Percentiles rank a stretch among this genome's conserved stretches.
These are phyloP conservation scores for Lachnellula occidentalis DNA, from an alignment of 2,329 filamentous ascomycete species.

Conservation along the genomic window DNA sequence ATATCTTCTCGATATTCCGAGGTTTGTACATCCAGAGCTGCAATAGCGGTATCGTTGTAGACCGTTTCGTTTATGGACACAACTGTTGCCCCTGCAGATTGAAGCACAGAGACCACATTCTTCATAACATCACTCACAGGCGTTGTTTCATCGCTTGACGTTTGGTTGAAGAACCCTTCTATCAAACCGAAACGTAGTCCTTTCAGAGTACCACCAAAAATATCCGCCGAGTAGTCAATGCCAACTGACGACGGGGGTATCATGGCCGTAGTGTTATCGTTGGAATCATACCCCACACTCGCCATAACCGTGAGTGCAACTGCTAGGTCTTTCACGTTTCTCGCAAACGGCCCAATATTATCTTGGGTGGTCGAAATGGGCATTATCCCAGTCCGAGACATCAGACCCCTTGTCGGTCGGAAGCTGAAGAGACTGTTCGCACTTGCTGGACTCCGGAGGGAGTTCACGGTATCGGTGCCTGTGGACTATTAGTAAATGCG, in stretches of 20 bases:
- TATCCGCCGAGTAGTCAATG: conserved; percentile 41
- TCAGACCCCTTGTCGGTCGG: conserved; percentile 49
- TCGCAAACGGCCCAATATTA: conserved; percentile 48
- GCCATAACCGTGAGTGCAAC: conserved; percentile 48
- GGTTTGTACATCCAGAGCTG: conserved; percentile 51
- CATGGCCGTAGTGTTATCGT: conserved; percentile 47
- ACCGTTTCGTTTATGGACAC: conserved; percentile 43
- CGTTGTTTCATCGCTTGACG: conserved; percentile 44
- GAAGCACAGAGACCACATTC: conserved; percentile 40
- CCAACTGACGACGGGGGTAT: conserved; percentile 37
- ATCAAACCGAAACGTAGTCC: conserved; percentile 36
- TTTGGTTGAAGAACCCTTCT: conserved; percentile 53
- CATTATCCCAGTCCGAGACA: conserved; percentile 46
- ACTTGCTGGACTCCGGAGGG: conserved; percentile 54
- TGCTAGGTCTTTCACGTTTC: conserved; percentile 45
- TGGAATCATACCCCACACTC: conserved; percentile 43
- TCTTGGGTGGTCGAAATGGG: conserved; percentile 55
- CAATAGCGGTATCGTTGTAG: conserved; percentile 49
- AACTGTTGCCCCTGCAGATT: conserved; percentile 42
- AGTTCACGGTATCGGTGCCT: conserved; percentile 56
- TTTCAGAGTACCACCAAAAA: conserved; percentile 29
- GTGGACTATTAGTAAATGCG: not conserved
- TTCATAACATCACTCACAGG: conserved; percentile 52
- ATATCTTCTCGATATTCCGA: conserved; percentile 54
- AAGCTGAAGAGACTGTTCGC: conserved; percentile 56